Evolutionary conservation across 2,329 filamentous ascomycete species (phyloP).

Genomic region (Fonsecaea pedrosoi): DNA sequence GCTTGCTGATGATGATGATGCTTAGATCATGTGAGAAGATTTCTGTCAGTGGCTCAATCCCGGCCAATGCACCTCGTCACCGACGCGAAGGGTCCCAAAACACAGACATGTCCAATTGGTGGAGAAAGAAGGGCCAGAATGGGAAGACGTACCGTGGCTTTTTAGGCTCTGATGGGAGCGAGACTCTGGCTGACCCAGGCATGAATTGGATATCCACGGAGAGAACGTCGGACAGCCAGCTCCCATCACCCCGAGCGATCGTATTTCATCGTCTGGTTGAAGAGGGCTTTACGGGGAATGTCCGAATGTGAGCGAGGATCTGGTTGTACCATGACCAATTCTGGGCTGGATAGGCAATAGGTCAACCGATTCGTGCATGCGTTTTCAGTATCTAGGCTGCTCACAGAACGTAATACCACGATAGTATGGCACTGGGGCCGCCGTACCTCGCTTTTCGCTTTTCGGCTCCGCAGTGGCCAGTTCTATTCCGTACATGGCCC

Average conservation of each 20-base stretch:
- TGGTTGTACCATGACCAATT: neutral
- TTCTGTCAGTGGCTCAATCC: neutral
- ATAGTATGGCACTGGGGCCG: too few relatives aligned
- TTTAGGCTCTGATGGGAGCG: neutral
- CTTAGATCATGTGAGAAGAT: constrained; percentile 1
- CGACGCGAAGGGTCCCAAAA: neutral
- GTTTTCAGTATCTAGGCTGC: too few relatives aligned
- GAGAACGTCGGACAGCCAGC: neutral
- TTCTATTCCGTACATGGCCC: too few relatives aligned
- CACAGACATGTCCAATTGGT: too few relatives aligned
- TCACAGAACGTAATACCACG: too few relatives aligned
- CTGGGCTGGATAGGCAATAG: too few relatives aligned
- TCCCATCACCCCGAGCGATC: neutral
- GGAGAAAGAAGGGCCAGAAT: neutral
- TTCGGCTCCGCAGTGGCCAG: too few relatives aligned
- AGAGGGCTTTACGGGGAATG: neutral
- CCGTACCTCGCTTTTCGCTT: too few relatives aligned
- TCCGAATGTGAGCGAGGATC: neutral
- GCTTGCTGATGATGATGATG: neutral
- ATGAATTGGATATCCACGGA: neutral
- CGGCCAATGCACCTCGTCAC: neutral
- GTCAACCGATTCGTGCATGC: too few relatives aligned
- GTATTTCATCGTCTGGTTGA: neutral
- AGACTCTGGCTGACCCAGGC: neutral
- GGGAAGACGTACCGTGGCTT: neutral